phyloP scores from a whole-genome alignment of 2,329 filamentous ascomycete genomes.

The Amauroascus niger region DNA sequence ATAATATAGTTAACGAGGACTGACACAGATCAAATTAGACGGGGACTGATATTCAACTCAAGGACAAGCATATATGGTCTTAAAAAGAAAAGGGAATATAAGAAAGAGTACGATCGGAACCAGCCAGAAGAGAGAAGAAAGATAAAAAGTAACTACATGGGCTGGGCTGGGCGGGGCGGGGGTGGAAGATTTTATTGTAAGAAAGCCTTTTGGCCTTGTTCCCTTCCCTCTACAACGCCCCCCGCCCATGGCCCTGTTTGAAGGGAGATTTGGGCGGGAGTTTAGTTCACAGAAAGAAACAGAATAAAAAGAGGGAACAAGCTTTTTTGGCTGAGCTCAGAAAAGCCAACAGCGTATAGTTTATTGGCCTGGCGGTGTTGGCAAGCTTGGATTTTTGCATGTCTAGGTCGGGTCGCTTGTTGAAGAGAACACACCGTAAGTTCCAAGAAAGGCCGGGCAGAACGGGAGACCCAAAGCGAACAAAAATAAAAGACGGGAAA shows the following conservation, averaged over 20 bases:
- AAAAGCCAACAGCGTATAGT: no score
- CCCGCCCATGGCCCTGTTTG: not conserved
- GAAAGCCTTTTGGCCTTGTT: no score
- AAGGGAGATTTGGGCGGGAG: not conserved
- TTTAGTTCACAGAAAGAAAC: no score
- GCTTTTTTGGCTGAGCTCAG: not conserved
- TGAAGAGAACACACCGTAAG: conserved; percentile 3
- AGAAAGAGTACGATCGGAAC: no score
- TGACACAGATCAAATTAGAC: not conserved
- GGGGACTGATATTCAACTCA: not conserved
- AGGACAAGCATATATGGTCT: no score
- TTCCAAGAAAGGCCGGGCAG: not conserved
- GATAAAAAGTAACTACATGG: not conserved
- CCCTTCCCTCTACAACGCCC: not conserved
- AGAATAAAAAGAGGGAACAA: not conserved
- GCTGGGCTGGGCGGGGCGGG: no score
- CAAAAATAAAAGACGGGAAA: no score
- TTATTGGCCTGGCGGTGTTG: not conserved
- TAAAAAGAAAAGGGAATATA: no score
- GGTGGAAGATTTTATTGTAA: no score
- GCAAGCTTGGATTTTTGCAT: not conserved
- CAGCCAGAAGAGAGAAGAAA: no score
- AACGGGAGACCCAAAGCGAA: not conserved
- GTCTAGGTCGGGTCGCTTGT: not conserved
- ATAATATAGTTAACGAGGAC: no score